Evolutionary conservation across 2,329 filamentous ascomycete species (phyloP), one percentile per base, ranked within the genome.

Genomic region (Monilinia laxa): DNA sequence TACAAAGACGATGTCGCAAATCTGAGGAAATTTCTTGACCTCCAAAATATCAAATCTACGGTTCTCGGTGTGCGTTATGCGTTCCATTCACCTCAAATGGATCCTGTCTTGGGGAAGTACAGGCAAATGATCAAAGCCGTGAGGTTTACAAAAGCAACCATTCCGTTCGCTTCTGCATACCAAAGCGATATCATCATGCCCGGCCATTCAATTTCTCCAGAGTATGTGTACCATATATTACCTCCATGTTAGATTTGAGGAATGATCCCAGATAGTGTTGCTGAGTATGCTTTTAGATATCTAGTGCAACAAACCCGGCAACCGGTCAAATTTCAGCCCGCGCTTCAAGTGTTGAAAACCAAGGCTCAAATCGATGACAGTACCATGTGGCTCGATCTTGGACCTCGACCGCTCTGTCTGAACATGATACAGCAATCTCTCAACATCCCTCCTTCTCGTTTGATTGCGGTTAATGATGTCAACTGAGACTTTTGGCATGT

Each of bases 291-390:
- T n/a, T 47, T 47, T 6, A 47, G 81, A 16, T 92, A 92, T 75
- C 81, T 91, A 20, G 81, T 83, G 62, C 83, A 83, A 59, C 86
- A 89, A 68, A 84, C 86, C 18, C 84, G 89, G 9, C 84, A 90
- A 75, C 80, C 88, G 4, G 89, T 92, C 71, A 83, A 82, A 62
- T 88, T 86, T 16, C 78, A 92, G 1, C 79, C 84, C n/a, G 81
- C 81, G 12, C 79, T 92, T 1, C 79, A 84, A 23, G 80, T 80
- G 31, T 87, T 84, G 10, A 82, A 86, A 73, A 80, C 84, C 59
- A 79, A 82, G 20, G 83, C 83, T 68, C 77, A 82, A n/a, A 84
- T 90, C 56, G 83, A 88, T 68, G 85, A 87, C 2, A 85, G 88
- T 47, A 51, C 57, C 23, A 28, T 60, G 40, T 60, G 57, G 40